These are phyloP conservation scores for Histomonas meleagridis DNA, from an alignment of 208 protist species.

Conservation along the genomic window DNA sequence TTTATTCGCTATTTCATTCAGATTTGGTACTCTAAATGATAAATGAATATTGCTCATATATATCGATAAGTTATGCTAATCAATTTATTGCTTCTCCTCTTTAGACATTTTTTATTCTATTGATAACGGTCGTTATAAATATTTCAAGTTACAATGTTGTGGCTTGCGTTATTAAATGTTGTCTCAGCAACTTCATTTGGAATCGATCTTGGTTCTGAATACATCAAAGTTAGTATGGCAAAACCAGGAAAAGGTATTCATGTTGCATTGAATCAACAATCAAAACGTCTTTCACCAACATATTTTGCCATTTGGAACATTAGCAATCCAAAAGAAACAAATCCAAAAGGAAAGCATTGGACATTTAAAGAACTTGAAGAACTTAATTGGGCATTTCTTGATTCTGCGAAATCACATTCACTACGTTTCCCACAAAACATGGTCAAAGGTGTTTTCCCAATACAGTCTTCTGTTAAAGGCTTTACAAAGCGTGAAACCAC, in stretches of 20 bases:
- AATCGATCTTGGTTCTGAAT: not conserved
- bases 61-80: too few species aligned
- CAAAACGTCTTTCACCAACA: not conserved
- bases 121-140: too few species aligned
- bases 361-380: not conserved
- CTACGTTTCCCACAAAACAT: not conserved
- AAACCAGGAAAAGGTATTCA: not conserved
- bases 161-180: too few species aligned
- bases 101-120: too few species aligned
- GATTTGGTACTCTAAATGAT: too few species aligned
- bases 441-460: not conserved
- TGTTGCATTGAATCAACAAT: conserved; percentile 9
- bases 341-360: not conserved
- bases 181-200: too few species aligned
- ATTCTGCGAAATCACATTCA: not conserved
- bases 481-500: not conserved
- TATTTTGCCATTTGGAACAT: not conserved
- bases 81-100: too few species aligned
- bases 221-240: not conserved
- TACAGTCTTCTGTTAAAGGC: not conserved
- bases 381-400: not conserved
- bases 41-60: too few species aligned
- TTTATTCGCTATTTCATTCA: too few species aligned
- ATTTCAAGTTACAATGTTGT: too few species aligned
- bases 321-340: not conserved